A percentile compares a stretch with the other conserved stretches of the same genome.
phyloP scores from a whole-genome alignment of 2,329 filamentous ascomycete species.

The Nannizziopsis arthrosporioides region DNA sequence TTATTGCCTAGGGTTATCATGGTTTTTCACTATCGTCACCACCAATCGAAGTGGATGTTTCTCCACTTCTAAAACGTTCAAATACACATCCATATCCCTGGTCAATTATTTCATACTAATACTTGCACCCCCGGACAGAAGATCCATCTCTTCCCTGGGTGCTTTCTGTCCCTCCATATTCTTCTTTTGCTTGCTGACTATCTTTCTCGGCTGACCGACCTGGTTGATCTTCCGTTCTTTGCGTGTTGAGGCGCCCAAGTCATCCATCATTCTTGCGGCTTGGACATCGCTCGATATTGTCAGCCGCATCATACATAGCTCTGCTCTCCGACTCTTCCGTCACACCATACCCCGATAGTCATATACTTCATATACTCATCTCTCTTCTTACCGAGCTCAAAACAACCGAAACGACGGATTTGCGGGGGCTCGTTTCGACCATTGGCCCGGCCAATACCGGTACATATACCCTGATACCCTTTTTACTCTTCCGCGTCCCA shows the following conservation, averaged over 20 bases:
- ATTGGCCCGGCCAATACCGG: too few species aligned
- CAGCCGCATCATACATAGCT: too few species aligned
- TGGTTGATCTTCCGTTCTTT: neutral
- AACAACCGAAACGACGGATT: too few species aligned
- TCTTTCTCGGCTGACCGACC: neutral
- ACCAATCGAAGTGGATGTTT: constrained; percentile 7
- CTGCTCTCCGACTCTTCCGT: too few species aligned
- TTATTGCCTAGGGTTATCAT: constrained; percentile 9
- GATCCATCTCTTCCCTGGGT: constrained; percentile 8
- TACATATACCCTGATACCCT: too few species aligned
- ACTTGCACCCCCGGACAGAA: neutral
- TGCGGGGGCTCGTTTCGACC: too few species aligned
- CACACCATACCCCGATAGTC: too few species aligned
- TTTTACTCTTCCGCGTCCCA: too few species aligned
- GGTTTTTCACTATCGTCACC: constrained; percentile 3
- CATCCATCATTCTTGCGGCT: neutral
- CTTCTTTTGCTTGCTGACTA: neutral
- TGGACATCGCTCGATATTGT: too few species aligned
- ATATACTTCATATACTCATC: too few species aligned
- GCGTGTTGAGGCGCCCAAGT: neutral
- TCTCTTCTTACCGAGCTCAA: too few species aligned
- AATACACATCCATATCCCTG: constrained; percentile 9
- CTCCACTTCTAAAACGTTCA: constrained; percentile 11
- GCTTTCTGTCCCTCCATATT: neutral
- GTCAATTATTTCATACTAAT: neutral